Evolutionary conservation across 768 basidiomycete species (phyloP).

Genomic region (Serendipita sp.): DNA sequence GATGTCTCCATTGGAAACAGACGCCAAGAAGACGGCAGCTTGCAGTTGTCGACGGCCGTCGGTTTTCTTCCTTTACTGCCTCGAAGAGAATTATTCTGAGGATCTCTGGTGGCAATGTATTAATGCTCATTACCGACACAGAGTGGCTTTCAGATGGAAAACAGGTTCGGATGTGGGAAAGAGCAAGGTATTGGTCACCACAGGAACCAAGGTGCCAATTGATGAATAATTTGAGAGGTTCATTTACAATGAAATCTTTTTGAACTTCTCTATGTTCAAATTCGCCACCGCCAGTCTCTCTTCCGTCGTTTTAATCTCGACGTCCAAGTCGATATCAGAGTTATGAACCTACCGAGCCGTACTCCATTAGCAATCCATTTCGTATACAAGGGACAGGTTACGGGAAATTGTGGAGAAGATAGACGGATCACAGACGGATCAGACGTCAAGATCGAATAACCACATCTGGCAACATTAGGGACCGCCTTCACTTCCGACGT

Average conservation of each 20-base stretch:
- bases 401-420: constrained; percentile 25
- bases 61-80: too few relatives aligned
- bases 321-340: constrained; percentile 42
- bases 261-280: constrained; percentile 57
- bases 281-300: constrained; percentile 71
- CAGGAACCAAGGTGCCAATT: too few relatives aligned
- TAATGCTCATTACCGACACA: too few relatives aligned
- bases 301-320: constrained; percentile 74
- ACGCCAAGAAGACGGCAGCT: too few relatives aligned
- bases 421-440: constrained; percentile 39
- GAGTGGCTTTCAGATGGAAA: too few relatives aligned
- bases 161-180: too few relatives aligned
- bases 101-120: too few relatives aligned
- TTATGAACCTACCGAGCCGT: neutral
- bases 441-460: constrained; percentile 60
- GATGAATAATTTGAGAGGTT: too few relatives aligned
- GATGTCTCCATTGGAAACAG: too few relatives aligned
- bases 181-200: too few relatives aligned
- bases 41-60: too few relatives aligned
- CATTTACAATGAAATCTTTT: constrained; percentile 27
- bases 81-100: too few relatives aligned
- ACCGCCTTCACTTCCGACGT: constrained; percentile 49
- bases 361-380: neutral
- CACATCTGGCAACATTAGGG: constrained; percentile 57
- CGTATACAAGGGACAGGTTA: constrained; percentile 13